Base-by-base conservation (phyloP, 495 filamentous ascomycete genomes). In the Astrothelium macrocarpum region DNA sequence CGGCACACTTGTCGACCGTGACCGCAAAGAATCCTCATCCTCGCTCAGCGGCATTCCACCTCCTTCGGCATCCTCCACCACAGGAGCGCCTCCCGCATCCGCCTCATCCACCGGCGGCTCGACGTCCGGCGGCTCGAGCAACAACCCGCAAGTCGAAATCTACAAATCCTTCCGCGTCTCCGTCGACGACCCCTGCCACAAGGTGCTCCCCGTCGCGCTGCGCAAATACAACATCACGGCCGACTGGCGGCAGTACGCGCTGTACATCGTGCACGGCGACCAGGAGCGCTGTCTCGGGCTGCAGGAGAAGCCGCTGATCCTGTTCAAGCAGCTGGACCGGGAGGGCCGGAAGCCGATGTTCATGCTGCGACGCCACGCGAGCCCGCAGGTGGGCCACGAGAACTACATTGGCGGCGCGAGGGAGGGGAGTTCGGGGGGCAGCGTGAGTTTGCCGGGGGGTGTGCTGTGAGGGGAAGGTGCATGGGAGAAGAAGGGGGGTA, bases 291-390 rank as follows among this genome's bases (percentile, higher is more conserved):
- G 94, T 74, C 77, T 98, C 23, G 91, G 87, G 1, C 75, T 96
- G 63, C 87, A 97, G 39, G 94, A 98, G 76, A 90, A 92, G 70
- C 94, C 94, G 26, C 80, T 98, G 46, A 90, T 96, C 63, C 78
- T 98, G 64, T 98, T 98, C 79, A 98, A 98, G 78, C 92, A 97
- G 70, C 78, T 97, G 53, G 91, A 96, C 73, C 90, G 88, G 69
- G 94, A 98, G 76, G 95, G 95, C 14, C 86, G 90, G 74, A 98
- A 98, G 72, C 94, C 94, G 34, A 97, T 98, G 94, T 98, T 97
- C 72, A 98, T 98, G 94, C 75, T 98, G 45, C 78, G 94, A 59
- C 90, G 89, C 74, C 81, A 80, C 66, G 79, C 79, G 1, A 73
- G 68, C 60, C 75, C 75, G 60, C 64, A 64, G 28, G 75, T 76